Evolutionary conservation across 352 stramenopile species (phyloP).

Genomic region (Phytopythium mirpurense): DNA sequence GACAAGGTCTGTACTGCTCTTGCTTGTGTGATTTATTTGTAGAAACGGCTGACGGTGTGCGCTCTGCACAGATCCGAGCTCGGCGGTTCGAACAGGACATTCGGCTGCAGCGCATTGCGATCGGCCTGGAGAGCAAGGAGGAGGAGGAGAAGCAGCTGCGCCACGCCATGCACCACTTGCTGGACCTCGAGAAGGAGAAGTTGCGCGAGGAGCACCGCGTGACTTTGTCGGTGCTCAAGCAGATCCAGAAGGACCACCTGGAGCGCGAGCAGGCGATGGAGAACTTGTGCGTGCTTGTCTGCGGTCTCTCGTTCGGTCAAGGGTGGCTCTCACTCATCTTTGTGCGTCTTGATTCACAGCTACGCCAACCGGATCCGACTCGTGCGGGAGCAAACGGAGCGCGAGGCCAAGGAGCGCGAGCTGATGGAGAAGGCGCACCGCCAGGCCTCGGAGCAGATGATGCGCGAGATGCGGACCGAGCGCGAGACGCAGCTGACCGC

Average conservation of each 20-base stretch:
- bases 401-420: slow-evolving; percentile 52
- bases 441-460: slow-evolving; percentile 56
- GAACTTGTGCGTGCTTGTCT: slow-evolving; percentile 35
- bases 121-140: slow-evolving; percentile 53
- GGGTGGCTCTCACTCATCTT: background rate
- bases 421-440: slow-evolving; percentile 67
- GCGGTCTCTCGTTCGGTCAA: background rate
- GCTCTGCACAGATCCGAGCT: slow-evolving; percentile 56
- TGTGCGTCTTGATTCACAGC: slow-evolving; percentile 8
- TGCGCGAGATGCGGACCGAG: slow-evolving; percentile 58
- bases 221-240: slow-evolving; percentile 37
- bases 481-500: slow-evolving; percentile 45
- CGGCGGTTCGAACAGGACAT: slow-evolving; percentile 65
- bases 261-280: slow-evolving; percentile 59
- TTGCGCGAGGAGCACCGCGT: slow-evolving; percentile 55
- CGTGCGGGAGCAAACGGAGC: slow-evolving; percentile 54
- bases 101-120: slow-evolving; percentile 53
- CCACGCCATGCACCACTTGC: slow-evolving; percentile 55
- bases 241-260: slow-evolving; percentile 56
- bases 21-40: no score
- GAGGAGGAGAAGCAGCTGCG: slow-evolving; percentile 67
- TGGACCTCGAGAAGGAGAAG: slow-evolving; percentile 62
- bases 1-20: slow-evolving; percentile 34
- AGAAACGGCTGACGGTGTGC: no score
- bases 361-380: slow-evolving; percentile 67